Evolutionary conservation across 306 rosid genomes (phyloP).

Genomic region (Prosopis cineraria): DNA sequence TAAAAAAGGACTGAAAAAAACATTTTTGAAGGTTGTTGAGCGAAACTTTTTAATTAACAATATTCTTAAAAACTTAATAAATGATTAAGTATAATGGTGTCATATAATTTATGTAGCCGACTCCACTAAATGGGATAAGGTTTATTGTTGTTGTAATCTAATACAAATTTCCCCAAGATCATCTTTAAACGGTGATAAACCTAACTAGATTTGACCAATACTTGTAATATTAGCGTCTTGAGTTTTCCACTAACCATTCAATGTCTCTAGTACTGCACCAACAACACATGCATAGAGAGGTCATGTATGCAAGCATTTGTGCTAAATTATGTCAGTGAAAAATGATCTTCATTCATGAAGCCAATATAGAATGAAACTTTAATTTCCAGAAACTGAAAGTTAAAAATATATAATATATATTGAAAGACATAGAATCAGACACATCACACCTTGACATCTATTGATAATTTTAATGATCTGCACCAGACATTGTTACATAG

Average conservation of each 20-base stretch:
- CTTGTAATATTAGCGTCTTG: neutral
- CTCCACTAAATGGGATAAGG: no score
- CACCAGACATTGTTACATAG: no score
- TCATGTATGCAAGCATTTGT: no score
- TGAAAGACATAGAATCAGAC: neutral
- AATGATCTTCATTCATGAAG: no score
- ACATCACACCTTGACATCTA: no score
- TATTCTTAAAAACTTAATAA: no score
- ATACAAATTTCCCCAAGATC: slow-evolving; percentile 23
- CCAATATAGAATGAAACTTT: neutral
- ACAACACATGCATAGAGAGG: neutral
- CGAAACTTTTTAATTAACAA: no score
- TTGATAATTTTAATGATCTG: no score
- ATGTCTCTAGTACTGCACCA: slow-evolving; percentile 12
- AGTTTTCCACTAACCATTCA: slow-evolving; percentile 11
- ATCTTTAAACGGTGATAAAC: slow-evolving; percentile 4
- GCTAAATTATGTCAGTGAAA: slow-evolving; percentile 57
- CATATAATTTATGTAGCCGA: no score
- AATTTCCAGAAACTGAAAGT: neutral
- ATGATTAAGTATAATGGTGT: no score
- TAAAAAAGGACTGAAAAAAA: no score
- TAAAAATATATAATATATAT: neutral
- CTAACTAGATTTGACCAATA: slow-evolving; percentile 27
- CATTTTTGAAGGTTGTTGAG: no score
- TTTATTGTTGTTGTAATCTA: slow-evolving; percentile 27